Percentiles rank a stretch among this genome's conserved stretches.
phyloP scores from a whole-genome alignment of 2,329 filamentous ascomycete species.

The Aspergillus texensis region DNA sequence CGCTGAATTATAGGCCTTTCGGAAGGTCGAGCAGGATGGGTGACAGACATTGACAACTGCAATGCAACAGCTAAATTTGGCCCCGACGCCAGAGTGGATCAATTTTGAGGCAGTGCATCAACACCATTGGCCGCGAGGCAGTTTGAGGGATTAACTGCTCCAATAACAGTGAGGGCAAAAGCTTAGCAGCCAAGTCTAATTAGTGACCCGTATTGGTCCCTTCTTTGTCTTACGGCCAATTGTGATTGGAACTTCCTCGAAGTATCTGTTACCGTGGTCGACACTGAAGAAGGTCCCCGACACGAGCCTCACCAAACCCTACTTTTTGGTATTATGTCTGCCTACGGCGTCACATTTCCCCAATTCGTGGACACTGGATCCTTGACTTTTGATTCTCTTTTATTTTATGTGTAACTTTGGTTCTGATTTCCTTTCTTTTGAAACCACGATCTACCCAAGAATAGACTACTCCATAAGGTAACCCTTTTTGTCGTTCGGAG shows the following conservation, averaged over 20 bases:
- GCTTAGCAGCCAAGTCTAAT: slow-evolving; percentile 2
- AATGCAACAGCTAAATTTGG: neutral
- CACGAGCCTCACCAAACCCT: neutral
- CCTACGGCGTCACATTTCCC: neutral
- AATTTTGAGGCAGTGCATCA: neutral
- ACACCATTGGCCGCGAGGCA: neutral
- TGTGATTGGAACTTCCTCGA: neutral
- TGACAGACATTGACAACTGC: neutral
- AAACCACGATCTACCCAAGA: no score
- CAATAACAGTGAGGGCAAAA: neutral
- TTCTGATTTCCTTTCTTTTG: no score
- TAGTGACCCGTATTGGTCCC: neutral
- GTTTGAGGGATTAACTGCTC: slow-evolving; percentile 4
- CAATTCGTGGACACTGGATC: no score
- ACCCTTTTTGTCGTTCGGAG: neutral
- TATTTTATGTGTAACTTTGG: no score
- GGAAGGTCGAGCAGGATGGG: no score
- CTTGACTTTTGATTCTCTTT: no score
- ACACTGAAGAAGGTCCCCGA: neutral
- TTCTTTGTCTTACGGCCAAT: neutral
- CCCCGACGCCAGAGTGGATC: neutral
- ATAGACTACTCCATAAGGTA: no score
- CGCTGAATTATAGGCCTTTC: no score
- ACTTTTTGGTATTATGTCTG: neutral
- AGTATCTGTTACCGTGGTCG: no score